Conservation (phyloP, 2,329 filamentous ascomycete genomes). For the Epichloe uncinata region DNA sequence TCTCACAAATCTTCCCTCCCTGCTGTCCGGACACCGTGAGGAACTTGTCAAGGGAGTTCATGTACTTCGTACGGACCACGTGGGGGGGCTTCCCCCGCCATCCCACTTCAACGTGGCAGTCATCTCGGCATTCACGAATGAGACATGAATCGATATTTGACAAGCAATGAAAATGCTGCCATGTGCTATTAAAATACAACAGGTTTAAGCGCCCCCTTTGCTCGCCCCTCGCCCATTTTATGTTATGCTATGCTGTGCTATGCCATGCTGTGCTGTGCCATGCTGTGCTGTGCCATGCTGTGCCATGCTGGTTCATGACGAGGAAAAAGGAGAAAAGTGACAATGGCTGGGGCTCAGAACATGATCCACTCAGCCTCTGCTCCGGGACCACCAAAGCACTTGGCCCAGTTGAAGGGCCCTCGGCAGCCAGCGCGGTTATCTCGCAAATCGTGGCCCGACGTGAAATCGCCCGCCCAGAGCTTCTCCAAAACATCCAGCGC, state of each 20-base stretch:
- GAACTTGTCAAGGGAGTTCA: too few relatives aligned
- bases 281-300: too few relatives aligned
- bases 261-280: too few relatives aligned
- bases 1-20: too few relatives aligned
- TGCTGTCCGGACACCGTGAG: too few relatives aligned
- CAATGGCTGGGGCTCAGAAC: constrained; percentile 27
- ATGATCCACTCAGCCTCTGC: constrained; percentile 54
- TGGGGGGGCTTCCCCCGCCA: too few relatives aligned
- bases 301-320: background rate
- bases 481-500: constrained; percentile 76
- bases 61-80: too few relatives aligned
- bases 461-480: constrained; percentile 54
- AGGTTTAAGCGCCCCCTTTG: background rate
- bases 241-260: background rate
- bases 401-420: constrained; percentile 45
- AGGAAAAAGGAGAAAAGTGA: background rate
- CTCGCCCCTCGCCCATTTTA: background rate
- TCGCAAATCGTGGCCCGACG: constrained; percentile 21
- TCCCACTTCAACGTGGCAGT: too few relatives aligned
- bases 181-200: background rate
- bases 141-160: too few relatives aligned
- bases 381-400: constrained; percentile 41
- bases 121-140: too few relatives aligned
- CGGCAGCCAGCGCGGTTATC: constrained; percentile 24
- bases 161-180: background rate